Base-by-base conservation (phyloP, 352 stramenopile species). In the Globisporangium echinulatum region DNA sequence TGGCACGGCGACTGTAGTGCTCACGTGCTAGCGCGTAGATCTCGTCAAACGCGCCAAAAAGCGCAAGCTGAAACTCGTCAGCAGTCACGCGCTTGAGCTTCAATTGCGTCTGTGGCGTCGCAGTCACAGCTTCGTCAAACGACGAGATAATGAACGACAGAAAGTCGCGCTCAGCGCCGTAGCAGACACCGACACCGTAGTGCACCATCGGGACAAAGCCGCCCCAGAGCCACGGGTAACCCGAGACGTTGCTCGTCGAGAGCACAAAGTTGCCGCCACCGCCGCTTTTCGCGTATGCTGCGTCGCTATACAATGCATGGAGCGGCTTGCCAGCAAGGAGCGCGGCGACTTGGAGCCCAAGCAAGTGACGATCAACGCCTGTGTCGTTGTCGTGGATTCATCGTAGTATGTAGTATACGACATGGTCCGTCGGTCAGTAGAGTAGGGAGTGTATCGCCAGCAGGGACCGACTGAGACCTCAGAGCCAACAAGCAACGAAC, bases 211-310 rank as follows among this genome's bases (percentile, higher is more conserved):
- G 90, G 25, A 97, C 87, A 43, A 98, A 97, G 53, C 97, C 92
- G 39, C 93, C 94, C 80, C 92, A 98, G 19, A 96, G 88, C 96
- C 94, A 98, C 47, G 95, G 82, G 55, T 98, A 97, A 3, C 88
- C 82, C 38, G 95, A 96, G 65, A 98, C 82, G 53, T 98, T 94
- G 71, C 88, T 97, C 10, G 94, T 98, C 33, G 86, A 97, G n/a
- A 98, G 76, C 62, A 96, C 85, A 76, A 96, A 98, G 67, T 91
- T 88, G 33, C 81, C 81, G 15, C 76, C 76, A 2, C 76, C 91
- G 47, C 96, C 97, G 25, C 79, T 87, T 47, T 87, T 86, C 42
- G 67, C 57, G 61, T 94, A 98, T 8, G 86, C 70, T 33, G 73
- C 59, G 67, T 99, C 87, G 7, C 67, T 85, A 63, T 94, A 97